Base-by-base conservation (phyloP, 2,329 filamentous ascomycete species). In the Penicillium aurantiogriseum region DNA sequence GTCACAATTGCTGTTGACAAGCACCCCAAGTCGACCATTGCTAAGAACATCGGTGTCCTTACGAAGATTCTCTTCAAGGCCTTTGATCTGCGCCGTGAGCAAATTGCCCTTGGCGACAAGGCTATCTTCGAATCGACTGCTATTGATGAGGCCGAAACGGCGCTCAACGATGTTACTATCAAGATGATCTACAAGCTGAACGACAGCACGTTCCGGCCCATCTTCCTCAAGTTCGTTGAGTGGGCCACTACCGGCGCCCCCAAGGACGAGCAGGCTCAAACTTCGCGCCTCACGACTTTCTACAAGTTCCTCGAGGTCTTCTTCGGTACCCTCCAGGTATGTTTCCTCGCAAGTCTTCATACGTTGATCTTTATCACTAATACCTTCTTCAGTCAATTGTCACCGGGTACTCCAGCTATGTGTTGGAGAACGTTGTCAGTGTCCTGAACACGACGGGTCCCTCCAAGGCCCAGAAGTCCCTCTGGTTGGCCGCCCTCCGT, bases 131-230 rank as follows among this genome's bases (percentile, higher is more conserved):
- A 85, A 23, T 71, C 76, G 27, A 72, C 73, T 10, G 80, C 82
- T 58, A 77, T 81, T 33, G 77, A 83, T 1, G 73, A 79, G 42
- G 79, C 91, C 13, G 91, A 96, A 70, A 77, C 79, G 2, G 79
- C 80, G 11, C 69, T 90, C 63, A 88, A 91, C 70, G 84, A 88
- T 10, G 85, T 89, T 13, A 85, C 88, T 0, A 84, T 99, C 58
- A 90, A 91, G 74, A 94, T 97, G 87, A 89, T 96, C 53, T 91
- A 96, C 80, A 97, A 97, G 80, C 84, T 99, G 60, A 97, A 97
- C 76, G 94, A 99, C 71, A 88, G 89, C 0, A 86, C 89, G 0
- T 99, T 99, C 85, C 84, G 92, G 13, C 95, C 94, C 0, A 86
- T 99, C 61, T 99, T 97, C 78, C 83, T 87, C 17, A 85, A 88